Evolutionary conservation across 208 protist genomes (phyloP).

Genomic region (Acanthamoeba polyphaga): DNA sequence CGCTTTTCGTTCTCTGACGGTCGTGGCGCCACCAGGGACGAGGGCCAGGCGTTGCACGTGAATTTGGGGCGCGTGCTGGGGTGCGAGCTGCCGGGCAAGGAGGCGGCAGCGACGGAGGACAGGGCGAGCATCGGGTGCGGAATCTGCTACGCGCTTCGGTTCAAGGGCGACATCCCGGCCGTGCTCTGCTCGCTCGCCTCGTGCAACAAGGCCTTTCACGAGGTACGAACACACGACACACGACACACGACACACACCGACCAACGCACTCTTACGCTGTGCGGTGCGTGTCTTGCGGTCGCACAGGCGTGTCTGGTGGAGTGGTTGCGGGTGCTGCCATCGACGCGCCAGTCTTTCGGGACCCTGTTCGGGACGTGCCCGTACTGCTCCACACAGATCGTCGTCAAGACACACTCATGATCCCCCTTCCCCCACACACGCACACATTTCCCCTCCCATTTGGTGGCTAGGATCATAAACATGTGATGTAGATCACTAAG

Average conservation of each 20-base stretch:
- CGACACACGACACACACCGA: not conserved
- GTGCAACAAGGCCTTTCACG: not conserved
- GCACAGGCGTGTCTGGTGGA: not conserved
- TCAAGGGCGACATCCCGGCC: not conserved
- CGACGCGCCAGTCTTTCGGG: not conserved
- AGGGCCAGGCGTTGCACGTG: not conserved
- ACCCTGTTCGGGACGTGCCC: conserved; percentile 31
- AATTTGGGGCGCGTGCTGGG: not conserved
- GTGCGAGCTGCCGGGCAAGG: not conserved
- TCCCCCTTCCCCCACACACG: no score
- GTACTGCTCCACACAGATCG: conserved; percentile 17
- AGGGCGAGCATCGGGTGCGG: conserved; percentile 6
- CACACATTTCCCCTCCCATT: no score
- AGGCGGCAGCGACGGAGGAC: not conserved
- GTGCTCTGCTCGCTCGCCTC: not conserved
- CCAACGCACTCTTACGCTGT: no score
- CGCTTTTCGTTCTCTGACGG: no score
- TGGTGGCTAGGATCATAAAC: no score
- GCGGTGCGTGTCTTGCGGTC: not conserved
- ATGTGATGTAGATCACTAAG: no score
- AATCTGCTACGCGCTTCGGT: conserved; percentile 5
- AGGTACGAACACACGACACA: not conserved
- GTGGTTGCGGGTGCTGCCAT: conserved; percentile 11
- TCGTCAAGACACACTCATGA: not conserved
- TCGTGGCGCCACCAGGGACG: not conserved